phyloP scores from a whole-genome alignment of 345 rosid species.

The Pseudoturritis turrita region DNA sequence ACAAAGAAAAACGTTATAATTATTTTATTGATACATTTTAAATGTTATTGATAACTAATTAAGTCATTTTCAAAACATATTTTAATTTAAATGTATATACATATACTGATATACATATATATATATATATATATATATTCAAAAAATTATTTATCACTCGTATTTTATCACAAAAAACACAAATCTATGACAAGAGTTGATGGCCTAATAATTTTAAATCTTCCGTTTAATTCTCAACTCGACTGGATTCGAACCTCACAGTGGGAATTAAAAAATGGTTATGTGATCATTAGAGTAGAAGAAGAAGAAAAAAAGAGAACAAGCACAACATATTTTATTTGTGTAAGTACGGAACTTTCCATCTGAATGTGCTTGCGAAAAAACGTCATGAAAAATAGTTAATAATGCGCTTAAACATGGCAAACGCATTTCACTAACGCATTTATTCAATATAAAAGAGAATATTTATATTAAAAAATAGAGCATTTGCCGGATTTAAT shows the following conservation, averaged over 20 bases:
- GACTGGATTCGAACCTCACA: neutral
- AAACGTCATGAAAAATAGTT: neutral
- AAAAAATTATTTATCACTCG: neutral
- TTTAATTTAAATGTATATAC: too few relatives aligned
- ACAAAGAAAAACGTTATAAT: too few relatives aligned
- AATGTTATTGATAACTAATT: neutral
- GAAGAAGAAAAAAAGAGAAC: neutral
- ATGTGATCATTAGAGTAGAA: neutral
- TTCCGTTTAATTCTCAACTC: neutral
- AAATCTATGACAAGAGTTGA: neutral
- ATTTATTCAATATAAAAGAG: neutral
- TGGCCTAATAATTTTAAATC: neutral
- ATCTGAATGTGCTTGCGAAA: neutral
- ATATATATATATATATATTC: too few relatives aligned
- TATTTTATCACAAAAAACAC: neutral
- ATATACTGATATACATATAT: too few relatives aligned
- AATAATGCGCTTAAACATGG: neutral
- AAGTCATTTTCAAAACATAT: too few relatives aligned
- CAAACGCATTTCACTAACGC: neutral
- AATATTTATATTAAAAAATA: neutral
- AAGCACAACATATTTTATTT: neutral
- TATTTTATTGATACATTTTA: neutral
- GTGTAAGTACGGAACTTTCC: neutral
- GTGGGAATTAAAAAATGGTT: neutral
- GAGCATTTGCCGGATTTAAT: neutral